phyloP scores from a whole-genome alignment of 1,284 basidiomycete species.

The Ceratobasidium sp. region DNA sequence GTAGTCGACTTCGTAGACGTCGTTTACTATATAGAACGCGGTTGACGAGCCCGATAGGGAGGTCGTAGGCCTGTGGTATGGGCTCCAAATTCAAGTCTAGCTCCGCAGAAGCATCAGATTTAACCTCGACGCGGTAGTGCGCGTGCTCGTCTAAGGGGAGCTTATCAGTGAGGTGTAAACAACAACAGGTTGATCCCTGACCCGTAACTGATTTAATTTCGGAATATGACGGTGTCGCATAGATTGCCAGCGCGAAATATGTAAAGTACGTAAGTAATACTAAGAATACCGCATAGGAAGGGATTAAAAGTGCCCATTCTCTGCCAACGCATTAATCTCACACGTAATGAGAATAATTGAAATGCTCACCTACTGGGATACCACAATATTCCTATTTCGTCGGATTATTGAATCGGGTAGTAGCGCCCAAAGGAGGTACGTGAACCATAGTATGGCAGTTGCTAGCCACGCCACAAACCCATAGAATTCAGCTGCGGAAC shows the following conservation, averaged over 20 bases:
- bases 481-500: conserved; percentile 73
- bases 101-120: conserved; percentile 56
- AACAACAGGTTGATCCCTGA: conserved; percentile 47
- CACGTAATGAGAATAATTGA: not conserved
- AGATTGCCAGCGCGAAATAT: conserved; percentile 77
- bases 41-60: conserved; percentile 82
- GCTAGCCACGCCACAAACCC: conserved; percentile 86
- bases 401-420: conserved; percentile 62
- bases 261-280: conserved; percentile 78
- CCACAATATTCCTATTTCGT: conserved; percentile 74
- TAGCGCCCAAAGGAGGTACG: conserved; percentile 73
- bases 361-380: conserved; percentile 79
- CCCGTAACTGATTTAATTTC: conserved; percentile 71
- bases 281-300: conserved; percentile 76
- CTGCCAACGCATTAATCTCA: conserved; percentile 51
- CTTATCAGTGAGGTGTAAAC: conserved; percentile 45
- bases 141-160: conserved; percentile 31
- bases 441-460: conserved; percentile 71
- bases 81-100: conserved; percentile 55
- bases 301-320: conserved; percentile 86
- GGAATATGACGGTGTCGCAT: conserved; percentile 71
- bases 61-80: conserved; percentile 74
- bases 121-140: conserved; percentile 39
- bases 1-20: conserved; percentile 4
- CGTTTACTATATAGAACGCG: conserved; percentile 62